A percentile compares a stretch with the other conserved stretches of the same genome.
These are phyloP conservation scores for Macrophomina tecta DNA, from an alignment of 2,329 filamentous ascomycete genomes.

Conservation along the genomic window DNA sequence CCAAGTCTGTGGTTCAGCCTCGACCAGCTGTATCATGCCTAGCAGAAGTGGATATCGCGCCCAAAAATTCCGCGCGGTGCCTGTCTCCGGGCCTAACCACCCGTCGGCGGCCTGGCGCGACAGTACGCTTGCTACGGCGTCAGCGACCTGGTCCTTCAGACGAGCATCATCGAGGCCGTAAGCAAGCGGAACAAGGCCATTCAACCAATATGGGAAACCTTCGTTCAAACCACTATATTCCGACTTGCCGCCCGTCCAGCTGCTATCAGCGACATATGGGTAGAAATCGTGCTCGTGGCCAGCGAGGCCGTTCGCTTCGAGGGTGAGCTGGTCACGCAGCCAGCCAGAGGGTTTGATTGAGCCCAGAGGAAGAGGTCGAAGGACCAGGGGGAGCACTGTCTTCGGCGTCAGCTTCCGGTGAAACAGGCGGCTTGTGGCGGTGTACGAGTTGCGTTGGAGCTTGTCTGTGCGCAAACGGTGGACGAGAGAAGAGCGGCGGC, in stretches of 20 bases:
- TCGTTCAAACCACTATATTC: slow-evolving; percentile 63
- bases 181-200: slow-evolving; percentile 63
- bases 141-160: slow-evolving; percentile 57
- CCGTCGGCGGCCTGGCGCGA: slow-evolving; percentile 59
- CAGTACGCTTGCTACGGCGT: slow-evolving; percentile 56
- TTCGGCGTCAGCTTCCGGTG: neutral
- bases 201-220: slow-evolving; percentile 65
- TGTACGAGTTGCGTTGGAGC: neutral
- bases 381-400: slow-evolving; percentile 42
- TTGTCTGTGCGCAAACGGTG: neutral
- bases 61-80: slow-evolving; percentile 57
- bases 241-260: slow-evolving; percentile 58
- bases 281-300: slow-evolving; percentile 64
- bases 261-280: slow-evolving; percentile 57
- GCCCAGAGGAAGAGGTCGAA: slow-evolving; percentile 55
- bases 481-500: neutral
- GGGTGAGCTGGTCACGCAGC: slow-evolving; percentile 57
- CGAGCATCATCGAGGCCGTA: slow-evolving; percentile 56
- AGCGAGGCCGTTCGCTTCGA: slow-evolving; percentile 58
- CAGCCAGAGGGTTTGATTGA: slow-evolving; percentile 59
- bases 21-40: slow-evolving; percentile 57
- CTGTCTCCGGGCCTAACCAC: slow-evolving; percentile 62
- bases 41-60: slow-evolving; percentile 59
- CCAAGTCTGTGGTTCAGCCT: slow-evolving; percentile 53
- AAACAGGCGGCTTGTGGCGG: neutral